Base-by-base conservation (phyloP, 129 eudicot genomes). In the Pseudognaphalium luteoalbum region DNA sequence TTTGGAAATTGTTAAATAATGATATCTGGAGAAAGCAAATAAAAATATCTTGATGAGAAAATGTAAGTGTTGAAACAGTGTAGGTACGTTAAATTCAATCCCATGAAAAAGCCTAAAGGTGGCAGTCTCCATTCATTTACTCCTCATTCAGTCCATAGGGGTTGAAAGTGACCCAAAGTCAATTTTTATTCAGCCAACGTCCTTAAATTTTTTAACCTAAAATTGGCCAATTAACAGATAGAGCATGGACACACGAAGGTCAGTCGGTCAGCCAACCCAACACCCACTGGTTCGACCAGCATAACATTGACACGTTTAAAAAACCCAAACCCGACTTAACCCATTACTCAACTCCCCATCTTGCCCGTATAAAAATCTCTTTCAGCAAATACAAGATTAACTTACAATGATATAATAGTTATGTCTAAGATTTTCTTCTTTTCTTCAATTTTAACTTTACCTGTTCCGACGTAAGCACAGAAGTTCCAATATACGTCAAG, bases 391-490 rank as follows among this genome's bases (percentile, higher is more conserved):
- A 4, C 11, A 42, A 9, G 12, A 44, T 12, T 4, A 44, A 44
- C 4, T 44, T 44, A 9, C 15, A 44, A 12, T 10, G 16, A 44
- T 10, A 44, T 11, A 44, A 2, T 10, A 44, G 51, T 44, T 44
- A 44, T 44, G 5, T 9, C 50, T 41, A 9, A 41, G 7, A 8
- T 41, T 41, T 8, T 41, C 10, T 41, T 44, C 2, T 44, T 17
- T 44, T 25, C 14, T 22, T 4, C 42, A 51, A 5, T 51, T 47
- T n/a, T 63, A 29, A 39, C 52, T 42, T 73, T 78, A 91, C 97
- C 97, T 82, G 86, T 6, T 83, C 78, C 41, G 83, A 51, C 30
- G 80, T 81, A 25, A 91, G 84, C 8, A 25, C 16, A 32, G 73
- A 25, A 4, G 37, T 21, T 75, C 84, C 88, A 33, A 50, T 11